phyloP scores from a whole-genome alignment of 768 basidiomycete genomes.

The Tylopilus sp. region DNA sequence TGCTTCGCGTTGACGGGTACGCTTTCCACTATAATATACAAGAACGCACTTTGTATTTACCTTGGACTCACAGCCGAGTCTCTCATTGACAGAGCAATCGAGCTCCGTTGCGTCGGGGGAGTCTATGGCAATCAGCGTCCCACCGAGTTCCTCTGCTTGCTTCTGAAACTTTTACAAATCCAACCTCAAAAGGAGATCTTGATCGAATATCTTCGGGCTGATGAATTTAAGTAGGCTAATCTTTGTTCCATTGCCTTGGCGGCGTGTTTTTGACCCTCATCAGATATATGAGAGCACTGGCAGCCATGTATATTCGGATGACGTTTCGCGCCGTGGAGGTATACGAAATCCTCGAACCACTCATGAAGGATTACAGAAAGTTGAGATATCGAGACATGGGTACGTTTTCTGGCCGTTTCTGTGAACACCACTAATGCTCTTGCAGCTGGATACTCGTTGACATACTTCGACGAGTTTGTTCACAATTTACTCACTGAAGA shows the following conservation, averaged over 20 bases:
- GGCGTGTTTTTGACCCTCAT: not conserved
- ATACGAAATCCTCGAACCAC: conserved; percentile 89
- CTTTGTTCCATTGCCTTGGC: not conserved
- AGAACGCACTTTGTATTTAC: not conserved
- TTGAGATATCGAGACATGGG: conserved; percentile 77
- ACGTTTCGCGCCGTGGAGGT: conserved; percentile 90
- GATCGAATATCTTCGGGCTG: conserved; percentile 90
- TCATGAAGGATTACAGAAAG: conserved; percentile 93
- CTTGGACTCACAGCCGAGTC: conserved; percentile 64
- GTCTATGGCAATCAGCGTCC: conserved; percentile 95
- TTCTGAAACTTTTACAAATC: conserved; percentile 92
- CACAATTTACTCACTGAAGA: conserved; percentile 83
- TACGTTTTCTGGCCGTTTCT: conserved; percentile 35
- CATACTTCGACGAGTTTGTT: conserved; percentile 90
- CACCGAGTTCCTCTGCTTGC: conserved; percentile 88
- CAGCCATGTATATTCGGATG: conserved; percentile 92
- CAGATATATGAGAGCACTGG: conserved; percentile 91
- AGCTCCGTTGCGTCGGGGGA: conserved; percentile 79
- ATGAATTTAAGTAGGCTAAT: conserved; percentile 92
- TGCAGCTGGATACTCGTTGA: conserved; percentile 79
- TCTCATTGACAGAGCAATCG: conserved; percentile 90
- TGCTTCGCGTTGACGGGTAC: conserved; percentile 94
- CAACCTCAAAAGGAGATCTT: conserved; percentile 98
- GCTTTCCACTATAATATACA: conserved; percentile 18
- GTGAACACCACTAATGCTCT: not conserved